A percentile compares a stretch with the other conserved stretches of the same genome.
These are phyloP conservation scores for Staphylotrichum longicolle DNA, from an alignment of 495 filamentous ascomycete genomes.

Conservation along the genomic window DNA sequence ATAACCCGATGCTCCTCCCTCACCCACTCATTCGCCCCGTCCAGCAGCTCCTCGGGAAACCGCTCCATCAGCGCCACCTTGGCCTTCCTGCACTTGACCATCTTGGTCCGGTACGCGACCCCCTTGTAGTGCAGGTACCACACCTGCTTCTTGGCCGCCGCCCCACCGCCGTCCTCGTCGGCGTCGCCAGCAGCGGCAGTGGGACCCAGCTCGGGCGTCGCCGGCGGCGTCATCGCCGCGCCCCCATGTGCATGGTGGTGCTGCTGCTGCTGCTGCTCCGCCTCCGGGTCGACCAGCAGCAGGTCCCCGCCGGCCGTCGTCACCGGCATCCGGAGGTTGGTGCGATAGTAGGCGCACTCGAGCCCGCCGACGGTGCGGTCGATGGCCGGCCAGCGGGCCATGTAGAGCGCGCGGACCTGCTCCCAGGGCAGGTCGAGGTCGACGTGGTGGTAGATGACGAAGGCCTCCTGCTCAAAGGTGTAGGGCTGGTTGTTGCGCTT, in stretches of 20 bases:
- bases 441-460: conserved; percentile 36
- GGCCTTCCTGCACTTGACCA: conserved; percentile 14
- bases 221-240: not conserved
- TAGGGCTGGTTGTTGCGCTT: conserved; percentile 26
- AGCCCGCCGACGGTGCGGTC: conserved; percentile 31
- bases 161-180: conserved; percentile 1
- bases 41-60: conserved; percentile 42
- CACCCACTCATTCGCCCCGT: conserved; percentile 39
- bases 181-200: no score
- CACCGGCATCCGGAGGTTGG: conserved; percentile 28
- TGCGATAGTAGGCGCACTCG: conserved; percentile 41
- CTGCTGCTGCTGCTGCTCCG: conserved; percentile 14
- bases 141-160: conserved; percentile 14
- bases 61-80: conserved; percentile 29
- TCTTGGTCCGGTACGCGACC: conserved; percentile 10
- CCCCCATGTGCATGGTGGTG: no score
- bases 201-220: not conserved
- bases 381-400: conserved; percentile 24
- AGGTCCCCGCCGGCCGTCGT: conserved; percentile 23
- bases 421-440: conserved; percentile 39
- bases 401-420: conserved; percentile 30
- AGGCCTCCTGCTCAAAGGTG: conserved; percentile 26
- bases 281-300: conserved; percentile 25
- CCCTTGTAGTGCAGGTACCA: conserved; percentile 26
- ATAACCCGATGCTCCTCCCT: conserved; percentile 26